Percentiles rank a stretch among this genome's conserved stretches.
phyloP scores from a whole-genome alignment of 441 rosid genomes.

The Gossypium gossypioides region DNA sequence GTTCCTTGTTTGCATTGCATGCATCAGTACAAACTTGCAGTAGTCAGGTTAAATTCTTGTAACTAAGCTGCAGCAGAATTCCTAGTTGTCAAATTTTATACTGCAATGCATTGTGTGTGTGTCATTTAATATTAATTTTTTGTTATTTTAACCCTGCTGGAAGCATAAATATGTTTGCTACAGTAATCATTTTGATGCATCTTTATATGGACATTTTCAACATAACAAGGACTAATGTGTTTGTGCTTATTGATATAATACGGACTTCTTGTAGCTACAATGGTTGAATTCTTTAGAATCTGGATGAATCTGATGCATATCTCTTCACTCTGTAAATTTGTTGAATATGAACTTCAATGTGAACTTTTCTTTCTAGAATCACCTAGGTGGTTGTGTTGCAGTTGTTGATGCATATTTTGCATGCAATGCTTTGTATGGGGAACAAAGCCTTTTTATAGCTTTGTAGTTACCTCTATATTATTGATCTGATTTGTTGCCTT shows the following conservation, averaged over 20 bases:
- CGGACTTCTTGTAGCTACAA: not conserved
- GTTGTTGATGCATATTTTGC: not conserved
- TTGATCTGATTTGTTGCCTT: constrained; percentile 12
- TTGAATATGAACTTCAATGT: not conserved
- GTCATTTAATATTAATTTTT: not conserved
- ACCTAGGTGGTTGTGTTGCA: not conserved
- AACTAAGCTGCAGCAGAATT: not conserved
- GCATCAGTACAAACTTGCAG: not conserved
- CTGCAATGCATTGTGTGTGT: not conserved
- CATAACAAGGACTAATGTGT: not conserved
- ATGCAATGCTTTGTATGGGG: not conserved
- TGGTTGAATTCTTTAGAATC: not conserved
- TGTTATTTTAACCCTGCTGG: not conserved
- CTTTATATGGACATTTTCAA: not conserved
- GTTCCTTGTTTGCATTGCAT: not conserved
- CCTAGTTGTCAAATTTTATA: not conserved
- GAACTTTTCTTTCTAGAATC: not conserved
- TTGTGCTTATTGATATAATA: not conserved
- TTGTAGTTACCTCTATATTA: not conserved
- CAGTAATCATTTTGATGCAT: no score
- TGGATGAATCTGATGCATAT: not conserved
- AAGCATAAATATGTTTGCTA: not conserved
- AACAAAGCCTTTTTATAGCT: not conserved
- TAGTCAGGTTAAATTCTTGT: not conserved
- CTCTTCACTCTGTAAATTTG: not conserved